A percentile compares a stretch with the other conserved stretches of the same genome.
phyloP scores from a whole-genome alignment of 2,329 filamentous ascomycete genomes.

The Phyllosticta paracitricarpa region DNA sequence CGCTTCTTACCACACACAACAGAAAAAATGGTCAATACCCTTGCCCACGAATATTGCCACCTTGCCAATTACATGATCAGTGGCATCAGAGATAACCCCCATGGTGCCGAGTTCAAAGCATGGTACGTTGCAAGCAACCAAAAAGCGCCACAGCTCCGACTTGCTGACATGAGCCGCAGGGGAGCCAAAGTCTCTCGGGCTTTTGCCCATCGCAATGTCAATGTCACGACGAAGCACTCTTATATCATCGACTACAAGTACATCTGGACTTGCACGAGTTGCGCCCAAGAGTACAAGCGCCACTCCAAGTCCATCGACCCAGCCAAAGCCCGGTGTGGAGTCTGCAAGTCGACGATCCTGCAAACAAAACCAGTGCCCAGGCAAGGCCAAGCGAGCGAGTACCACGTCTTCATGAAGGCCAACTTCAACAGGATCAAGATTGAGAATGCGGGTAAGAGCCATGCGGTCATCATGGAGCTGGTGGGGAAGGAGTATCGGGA shows the following conservation, averaged over 20 bases:
- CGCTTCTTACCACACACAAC: not conserved
- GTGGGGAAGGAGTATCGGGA: slow-evolving; percentile 54
- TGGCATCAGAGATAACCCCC: slow-evolving; percentile 63
- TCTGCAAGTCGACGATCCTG: slow-evolving; percentile 56
- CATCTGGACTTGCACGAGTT: slow-evolving; percentile 65
- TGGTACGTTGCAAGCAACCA: slow-evolving; percentile 40
- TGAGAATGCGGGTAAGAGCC: slow-evolving; percentile 46
- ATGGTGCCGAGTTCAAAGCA: slow-evolving; percentile 72
- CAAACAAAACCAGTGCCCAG: slow-evolving; percentile 61
- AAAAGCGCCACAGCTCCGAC: not conserved
- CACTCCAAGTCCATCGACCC: slow-evolving; percentile 82
- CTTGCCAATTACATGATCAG: slow-evolving; percentile 84
- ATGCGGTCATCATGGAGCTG: slow-evolving; percentile 51
- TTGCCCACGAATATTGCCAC: slow-evolving; percentile 97
- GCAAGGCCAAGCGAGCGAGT: slow-evolving; percentile 30
- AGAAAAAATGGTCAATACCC: slow-evolving; percentile 69
- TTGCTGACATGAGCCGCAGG: slow-evolving; percentile 27
- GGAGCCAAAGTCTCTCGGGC: slow-evolving; percentile 37
- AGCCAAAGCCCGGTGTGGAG: slow-evolving; percentile 60
- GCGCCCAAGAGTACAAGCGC: slow-evolving; percentile 63
- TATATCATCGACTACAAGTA: slow-evolving; percentile 93
- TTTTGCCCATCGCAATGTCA: slow-evolving; percentile 54
- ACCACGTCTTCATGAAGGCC: slow-evolving; percentile 54
- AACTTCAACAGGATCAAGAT: slow-evolving; percentile 54
- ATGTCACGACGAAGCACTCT: slow-evolving; percentile 80